Evolutionary conservation across 2,329 filamentous ascomycete species (phyloP).

Genomic region (Elsinoe necatrix): DNA sequence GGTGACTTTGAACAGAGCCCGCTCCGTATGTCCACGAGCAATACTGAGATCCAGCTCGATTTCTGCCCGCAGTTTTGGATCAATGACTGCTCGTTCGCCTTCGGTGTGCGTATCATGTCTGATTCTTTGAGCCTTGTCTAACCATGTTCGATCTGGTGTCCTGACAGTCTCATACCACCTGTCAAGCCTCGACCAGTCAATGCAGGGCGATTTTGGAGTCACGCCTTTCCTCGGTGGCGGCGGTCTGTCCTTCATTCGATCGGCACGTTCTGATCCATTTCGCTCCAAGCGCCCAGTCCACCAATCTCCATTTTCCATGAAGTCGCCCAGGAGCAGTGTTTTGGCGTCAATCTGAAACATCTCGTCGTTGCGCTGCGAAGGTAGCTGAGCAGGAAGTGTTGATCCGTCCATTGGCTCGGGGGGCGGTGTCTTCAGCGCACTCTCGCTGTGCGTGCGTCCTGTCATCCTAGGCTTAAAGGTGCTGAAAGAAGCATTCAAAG

Average conservation of each 20-base stretch:
- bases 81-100: neutral
- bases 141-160: constrained; percentile 61
- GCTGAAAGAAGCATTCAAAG: constrained; percentile 69
- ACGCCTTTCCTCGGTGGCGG: constrained; percentile 33
- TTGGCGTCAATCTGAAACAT: constrained; percentile 64
- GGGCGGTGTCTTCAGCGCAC: constrained; percentile 31
- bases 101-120: constrained; percentile 20
- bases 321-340: constrained; percentile 61
- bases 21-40: constrained; percentile 61
- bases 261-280: constrained; percentile 27
- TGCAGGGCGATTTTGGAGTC: constrained; percentile 54
- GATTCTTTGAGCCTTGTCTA: constrained; percentile 44
- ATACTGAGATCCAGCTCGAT: constrained; percentile 48
- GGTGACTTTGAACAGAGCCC: constrained; percentile 64
- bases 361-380: constrained; percentile 29
- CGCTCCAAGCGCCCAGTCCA: constrained; percentile 55
- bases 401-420: constrained; percentile 26
- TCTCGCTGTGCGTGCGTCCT: constrained; percentile 38
- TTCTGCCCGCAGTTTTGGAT: constrained; percentile 20
- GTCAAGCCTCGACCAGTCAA: constrained; percentile 64
- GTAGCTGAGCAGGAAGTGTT: constrained; percentile 21
- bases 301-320: constrained; percentile 75
- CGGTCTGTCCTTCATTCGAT: constrained; percentile 17
- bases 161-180: constrained; percentile 68
- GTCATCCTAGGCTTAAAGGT: constrained; percentile 38